Conservation (phyloP, 2,329 filamentous ascomycete species). For the Leptosphaerulina australis region DNA sequence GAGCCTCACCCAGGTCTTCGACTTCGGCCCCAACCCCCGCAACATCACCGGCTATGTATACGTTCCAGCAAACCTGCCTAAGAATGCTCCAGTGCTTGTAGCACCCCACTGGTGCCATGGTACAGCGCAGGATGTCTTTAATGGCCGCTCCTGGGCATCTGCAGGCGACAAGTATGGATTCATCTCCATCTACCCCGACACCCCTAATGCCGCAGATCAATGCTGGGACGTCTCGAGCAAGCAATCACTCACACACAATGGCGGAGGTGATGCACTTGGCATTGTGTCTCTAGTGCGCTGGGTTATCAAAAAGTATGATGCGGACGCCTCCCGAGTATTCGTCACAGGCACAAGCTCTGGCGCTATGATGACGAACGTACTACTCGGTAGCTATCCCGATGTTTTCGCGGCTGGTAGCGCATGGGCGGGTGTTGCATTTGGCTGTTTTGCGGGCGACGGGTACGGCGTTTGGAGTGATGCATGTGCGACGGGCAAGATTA, state of each 20-base stretch:
- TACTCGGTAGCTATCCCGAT: constrained; percentile 43
- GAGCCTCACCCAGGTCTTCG: constrained; percentile 33
- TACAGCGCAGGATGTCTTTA: constrained; percentile 39
- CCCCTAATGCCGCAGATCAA: constrained; percentile 36
- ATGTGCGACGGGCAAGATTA: constrained; percentile 40
- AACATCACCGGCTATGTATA: constrained; percentile 45
- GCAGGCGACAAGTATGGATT: constrained; percentile 43
- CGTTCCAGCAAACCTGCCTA: constrained; percentile 36
- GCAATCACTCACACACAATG: constrained; percentile 40
- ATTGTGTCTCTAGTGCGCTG: constrained; percentile 44
- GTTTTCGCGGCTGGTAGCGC: constrained; percentile 45
- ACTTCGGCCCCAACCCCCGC: constrained; percentile 43
- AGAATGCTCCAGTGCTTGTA: constrained; percentile 41
- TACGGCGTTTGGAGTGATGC: constrained; percentile 42
- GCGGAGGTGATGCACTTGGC: constrained; percentile 42
- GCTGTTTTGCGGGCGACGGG: constrained; percentile 43
- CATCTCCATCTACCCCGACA: constrained; percentile 44
- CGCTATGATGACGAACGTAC: constrained; percentile 47
- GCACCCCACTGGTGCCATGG: constrained; percentile 46
- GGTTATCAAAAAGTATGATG: constrained; percentile 37
- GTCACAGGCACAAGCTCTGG: constrained; percentile 44
- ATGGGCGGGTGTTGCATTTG: constrained; percentile 45
- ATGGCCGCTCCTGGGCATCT: constrained; percentile 36
- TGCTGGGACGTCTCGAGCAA: constrained; percentile 48
- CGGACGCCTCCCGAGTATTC: constrained; percentile 40